Base-by-base conservation (phyloP, 805 yeast species). In the Candida ficus region DNA sequence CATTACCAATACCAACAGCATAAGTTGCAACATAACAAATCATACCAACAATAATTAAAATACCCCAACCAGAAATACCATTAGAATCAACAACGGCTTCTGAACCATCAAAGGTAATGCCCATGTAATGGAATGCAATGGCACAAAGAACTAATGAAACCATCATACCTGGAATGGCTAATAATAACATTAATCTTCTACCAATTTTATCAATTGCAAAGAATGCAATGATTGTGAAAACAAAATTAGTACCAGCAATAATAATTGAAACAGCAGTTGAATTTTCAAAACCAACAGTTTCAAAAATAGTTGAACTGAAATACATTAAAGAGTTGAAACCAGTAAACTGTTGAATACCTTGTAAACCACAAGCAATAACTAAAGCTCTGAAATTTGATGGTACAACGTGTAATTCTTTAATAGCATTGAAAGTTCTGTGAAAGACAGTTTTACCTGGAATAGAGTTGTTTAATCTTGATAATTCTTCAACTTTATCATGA, bases 301-400 rank as follows among this genome's bases (percentile, higher is more conserved):
- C 81, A 58, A 93, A 93, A 50, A 93, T 83, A 2, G 97, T 90
- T 27, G 95, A 80, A 36, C 95, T 83, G 64, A 90, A 91, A 68
- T 93, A 91, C 95, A 91, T 86, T 54, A 91, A 74, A 7, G 97
- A 87, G 66, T 91, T 93, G 77, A 91, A 91, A 50, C 98, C 98
- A 14, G 95, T 84, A 54, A 91, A 88, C 66, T 91, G 99, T 68
- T 91, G 98, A 56, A 93, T 83, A 43, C 95, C 96, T 66, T 93
- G 98, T 49, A 91, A 67, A 26, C 95, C 96, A 69, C 96, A 89
- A 10, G 91, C 93, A 55, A 91, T 79, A 26, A 90, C 68, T 46
- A 93, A 73, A 6, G 96, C 98, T 56, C 98, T 78, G 45, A 87
- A 77, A 62, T 91, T 90, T 1, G 95, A 81, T 29, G 87, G 86